phyloP scores from a whole-genome alignment of 768 basidiomycete species.

The Tephrocybe sp. region DNA sequence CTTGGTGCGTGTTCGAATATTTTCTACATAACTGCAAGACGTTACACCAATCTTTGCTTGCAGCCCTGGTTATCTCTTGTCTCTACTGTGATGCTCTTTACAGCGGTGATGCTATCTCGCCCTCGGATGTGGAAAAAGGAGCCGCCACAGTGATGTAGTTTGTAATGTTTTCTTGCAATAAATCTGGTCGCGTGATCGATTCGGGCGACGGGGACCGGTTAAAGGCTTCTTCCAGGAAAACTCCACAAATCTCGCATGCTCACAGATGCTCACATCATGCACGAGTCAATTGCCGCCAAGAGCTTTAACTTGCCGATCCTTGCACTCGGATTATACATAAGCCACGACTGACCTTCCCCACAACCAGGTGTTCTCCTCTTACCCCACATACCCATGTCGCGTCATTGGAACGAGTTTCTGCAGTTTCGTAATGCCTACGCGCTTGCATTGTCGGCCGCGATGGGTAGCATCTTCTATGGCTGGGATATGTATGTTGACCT shows the following conservation, averaged over 20 bases:
- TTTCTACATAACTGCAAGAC: not conserved
- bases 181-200: no score
- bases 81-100: slow-evolving; percentile 27
- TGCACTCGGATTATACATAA: not conserved
- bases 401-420: not conserved
- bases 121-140: slow-evolving; percentile 1
- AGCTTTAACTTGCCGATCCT: not conserved
- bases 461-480: slow-evolving; percentile 49
- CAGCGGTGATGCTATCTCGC: slow-evolving; percentile 17
- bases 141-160: no score
- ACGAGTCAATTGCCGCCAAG: no score
- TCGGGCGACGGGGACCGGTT: no score
- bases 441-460: slow-evolving; percentile 41
- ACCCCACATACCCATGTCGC: slow-evolving; percentile 1
- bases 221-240: no score
- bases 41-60: not conserved
- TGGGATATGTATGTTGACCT: slow-evolving; percentile 37
- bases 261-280: no score
- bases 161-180: no score
- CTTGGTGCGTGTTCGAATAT: slow-evolving; percentile 26
- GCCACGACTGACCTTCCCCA: not conserved
- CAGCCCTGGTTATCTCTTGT: slow-evolving; percentile 37
- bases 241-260: no score
- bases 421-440: slow-evolving; percentile 44
- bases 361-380: not conserved